phyloP scores from a whole-genome alignment of 1,284 basidiomycete species.

The Ganoderma lucidum region DNA sequence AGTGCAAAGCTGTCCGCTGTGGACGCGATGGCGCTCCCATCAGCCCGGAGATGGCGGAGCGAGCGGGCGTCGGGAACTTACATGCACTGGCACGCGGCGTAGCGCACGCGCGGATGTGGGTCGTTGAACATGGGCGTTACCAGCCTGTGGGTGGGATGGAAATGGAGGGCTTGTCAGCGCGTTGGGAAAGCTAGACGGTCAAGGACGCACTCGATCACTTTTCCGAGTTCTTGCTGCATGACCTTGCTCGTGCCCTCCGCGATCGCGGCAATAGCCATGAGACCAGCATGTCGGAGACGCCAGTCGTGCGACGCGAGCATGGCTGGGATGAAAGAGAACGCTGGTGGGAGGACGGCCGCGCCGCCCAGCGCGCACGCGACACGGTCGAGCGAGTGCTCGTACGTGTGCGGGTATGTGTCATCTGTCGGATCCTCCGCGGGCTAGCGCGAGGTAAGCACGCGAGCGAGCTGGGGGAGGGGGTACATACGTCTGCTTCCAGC shows the following conservation, averaged over 20 bases:
- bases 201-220: slow-evolving; percentile 69
- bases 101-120: slow-evolving; percentile 81
- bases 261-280: slow-evolving; percentile 83
- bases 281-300: slow-evolving; percentile 80
- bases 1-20: slow-evolving; percentile 82
- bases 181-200: neutral
- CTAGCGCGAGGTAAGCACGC: slow-evolving; percentile 43
- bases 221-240: slow-evolving; percentile 79
- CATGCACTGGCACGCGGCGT: slow-evolving; percentile 90
- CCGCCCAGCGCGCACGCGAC: slow-evolving; percentile 81
- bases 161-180: slow-evolving; percentile 6
- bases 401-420: slow-evolving; percentile 75
- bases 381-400: slow-evolving; percentile 82
- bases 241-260: slow-evolving; percentile 81
- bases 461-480: slow-evolving; percentile 5
- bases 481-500: slow-evolving; percentile 76
- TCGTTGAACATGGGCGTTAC: slow-evolving; percentile 81
- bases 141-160: slow-evolving; percentile 51
- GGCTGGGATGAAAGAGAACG: slow-evolving; percentile 81
- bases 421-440: slow-evolving; percentile 76
- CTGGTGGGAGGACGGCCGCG: slow-evolving; percentile 71
- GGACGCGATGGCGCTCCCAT: neutral
- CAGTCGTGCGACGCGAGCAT: slow-evolving; percentile 85
- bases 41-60: neutral
- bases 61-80: slow-evolving; percentile 48